These are phyloP conservation scores for Phytopythium montanum DNA, from an alignment of 352 stramenopile species.

Conservation along the genomic window DNA sequence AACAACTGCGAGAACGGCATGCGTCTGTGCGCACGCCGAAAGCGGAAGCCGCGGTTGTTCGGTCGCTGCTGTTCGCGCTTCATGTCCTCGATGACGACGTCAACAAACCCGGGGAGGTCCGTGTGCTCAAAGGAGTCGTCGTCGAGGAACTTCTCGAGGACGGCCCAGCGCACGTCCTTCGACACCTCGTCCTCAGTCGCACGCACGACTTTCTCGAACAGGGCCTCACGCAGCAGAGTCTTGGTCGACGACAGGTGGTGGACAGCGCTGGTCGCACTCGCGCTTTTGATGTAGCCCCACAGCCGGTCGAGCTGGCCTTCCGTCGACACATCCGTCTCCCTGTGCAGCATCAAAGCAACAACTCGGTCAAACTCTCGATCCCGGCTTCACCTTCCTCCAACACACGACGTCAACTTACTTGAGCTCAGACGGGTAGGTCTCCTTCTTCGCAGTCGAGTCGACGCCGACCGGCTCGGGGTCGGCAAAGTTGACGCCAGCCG, in stretches of 20 bases:
- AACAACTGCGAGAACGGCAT: slow-evolving; percentile 35
- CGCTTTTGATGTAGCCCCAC: not conserved
- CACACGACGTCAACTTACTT: not conserved
- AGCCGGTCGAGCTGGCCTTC: not conserved
- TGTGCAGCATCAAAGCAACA: not conserved
- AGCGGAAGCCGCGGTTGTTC: slow-evolving; percentile 26
- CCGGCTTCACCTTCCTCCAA: not conserved
- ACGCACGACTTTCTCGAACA: slow-evolving; percentile 14
- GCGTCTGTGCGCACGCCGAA: slow-evolving; percentile 15
- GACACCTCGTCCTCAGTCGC: not conserved
- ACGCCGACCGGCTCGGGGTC: not conserved
- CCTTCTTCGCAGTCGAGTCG: not conserved
- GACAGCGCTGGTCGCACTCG: not conserved
- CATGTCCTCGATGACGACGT: slow-evolving; percentile 42
- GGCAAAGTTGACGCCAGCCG: not conserved
- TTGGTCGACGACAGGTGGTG: not conserved
- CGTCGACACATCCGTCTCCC: not conserved
- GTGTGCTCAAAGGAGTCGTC: slow-evolving; percentile 33
- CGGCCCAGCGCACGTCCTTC: slow-evolving; percentile 15
- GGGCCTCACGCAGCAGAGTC: slow-evolving; percentile 4
- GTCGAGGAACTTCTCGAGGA: slow-evolving; percentile 38
- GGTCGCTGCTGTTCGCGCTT: slow-evolving; percentile 8
- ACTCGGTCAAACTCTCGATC: too few relatives aligned
- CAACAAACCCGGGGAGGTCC: slow-evolving; percentile 34
- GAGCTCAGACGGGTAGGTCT: not conserved